phyloP scores from a whole-genome alignment of 2,329 filamentous ascomycete genomes.

The Sporothrix brunneoviolacea region DNA sequence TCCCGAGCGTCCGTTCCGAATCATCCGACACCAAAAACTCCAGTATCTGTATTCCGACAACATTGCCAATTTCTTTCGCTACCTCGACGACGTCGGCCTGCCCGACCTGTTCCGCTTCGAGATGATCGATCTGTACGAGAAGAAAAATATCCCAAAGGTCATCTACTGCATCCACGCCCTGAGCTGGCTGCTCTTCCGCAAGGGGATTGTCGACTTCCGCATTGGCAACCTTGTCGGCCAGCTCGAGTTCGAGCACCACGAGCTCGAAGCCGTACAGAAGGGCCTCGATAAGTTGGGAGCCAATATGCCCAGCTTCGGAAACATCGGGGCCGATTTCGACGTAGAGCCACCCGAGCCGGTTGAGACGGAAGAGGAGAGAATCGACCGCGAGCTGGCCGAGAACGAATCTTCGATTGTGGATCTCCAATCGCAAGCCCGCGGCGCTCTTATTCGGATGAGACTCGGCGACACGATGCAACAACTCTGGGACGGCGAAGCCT shows the following conservation, averaged over 20 bases:
- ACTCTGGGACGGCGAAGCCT: slow-evolving; percentile 79
- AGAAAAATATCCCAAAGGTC: slow-evolving; percentile 98
- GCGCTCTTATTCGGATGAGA: slow-evolving; percentile 68
- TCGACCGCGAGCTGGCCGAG: slow-evolving; percentile 73
- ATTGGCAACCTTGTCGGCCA: slow-evolving; percentile 97
- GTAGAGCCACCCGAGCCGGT: slow-evolving; percentile 72
- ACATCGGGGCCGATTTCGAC: slow-evolving; percentile 93
- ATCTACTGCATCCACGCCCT: slow-evolving; percentile 98
- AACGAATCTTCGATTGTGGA: slow-evolving; percentile 67
- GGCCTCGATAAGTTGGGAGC: slow-evolving; percentile 91
- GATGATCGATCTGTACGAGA: slow-evolving; percentile 95
- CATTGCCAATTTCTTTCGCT: slow-evolving; percentile 91
- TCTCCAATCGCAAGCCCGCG: slow-evolving; percentile 79
- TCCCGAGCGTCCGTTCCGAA: slow-evolving; percentile 66
- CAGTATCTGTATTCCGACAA: slow-evolving; percentile 98
- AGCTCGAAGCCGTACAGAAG: slow-evolving; percentile 93
- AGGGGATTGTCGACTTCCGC: slow-evolving; percentile 89
- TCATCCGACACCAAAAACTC: slow-evolving; percentile 77
- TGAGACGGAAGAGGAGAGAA: slow-evolving; percentile 85
- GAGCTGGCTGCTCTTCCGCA: slow-evolving; percentile 93
- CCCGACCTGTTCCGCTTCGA: slow-evolving; percentile 97
- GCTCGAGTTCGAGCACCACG: slow-evolving; percentile 94
- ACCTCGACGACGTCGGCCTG: slow-evolving; percentile 82
- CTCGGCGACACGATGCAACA: slow-evolving; percentile 79
- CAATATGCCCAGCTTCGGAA: slow-evolving; percentile 95